Base-by-base conservation (phyloP, 2,329 filamentous ascomycete genomes). In the Colletotrichum horii region DNA sequence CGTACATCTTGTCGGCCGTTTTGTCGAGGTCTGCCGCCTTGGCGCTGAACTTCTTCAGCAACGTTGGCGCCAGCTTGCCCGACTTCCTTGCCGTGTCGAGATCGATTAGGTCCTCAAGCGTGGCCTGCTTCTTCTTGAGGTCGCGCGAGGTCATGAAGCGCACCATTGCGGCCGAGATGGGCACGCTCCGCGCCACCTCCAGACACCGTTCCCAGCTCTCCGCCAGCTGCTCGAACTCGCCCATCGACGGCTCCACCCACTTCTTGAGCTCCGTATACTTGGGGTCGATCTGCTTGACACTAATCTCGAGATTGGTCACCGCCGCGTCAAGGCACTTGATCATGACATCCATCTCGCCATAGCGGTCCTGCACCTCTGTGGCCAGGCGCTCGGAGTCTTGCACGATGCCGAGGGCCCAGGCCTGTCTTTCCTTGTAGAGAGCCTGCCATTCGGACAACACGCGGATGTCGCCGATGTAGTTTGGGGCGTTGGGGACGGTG, bases 371-470 rank as follows among this genome's bases (percentile, higher is more conserved):
- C 24, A 92, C 89, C 77, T 89, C 85, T 68, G 88, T 86, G 67
- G 93, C 91, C 87, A 95, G 93, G 66, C 87, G 87, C 66, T 88
- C 88, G 79, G 95, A 96, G 78, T 93, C 92, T 30, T 93, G 91
- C 8, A 94, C 89, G 38, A 97, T 86, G 52, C 88, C 89, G 69
- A 93, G 86, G 0, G 96, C 94, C 97, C 97, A 99, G 79, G 90
- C 89, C 80, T 93, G 92, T 75, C 97, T 93, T 74, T 93, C 90
- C 83, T 93, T 94, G 87, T 97, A 98, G 26, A 98, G 88, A 60
- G 93, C 91, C 82, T 95, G 94, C 96, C 97, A 99, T 91, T 96
- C 93, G 80, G 93, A 89, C 71, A 98, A 88, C 77, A 96, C 93
- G 76, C 94, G 95, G 77, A 95, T 93, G 81, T 96, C 93, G 58